phyloP scores from a whole-genome alignment of 768 basidiomycete genomes.

The Auriscalpium microsporum region DNA sequence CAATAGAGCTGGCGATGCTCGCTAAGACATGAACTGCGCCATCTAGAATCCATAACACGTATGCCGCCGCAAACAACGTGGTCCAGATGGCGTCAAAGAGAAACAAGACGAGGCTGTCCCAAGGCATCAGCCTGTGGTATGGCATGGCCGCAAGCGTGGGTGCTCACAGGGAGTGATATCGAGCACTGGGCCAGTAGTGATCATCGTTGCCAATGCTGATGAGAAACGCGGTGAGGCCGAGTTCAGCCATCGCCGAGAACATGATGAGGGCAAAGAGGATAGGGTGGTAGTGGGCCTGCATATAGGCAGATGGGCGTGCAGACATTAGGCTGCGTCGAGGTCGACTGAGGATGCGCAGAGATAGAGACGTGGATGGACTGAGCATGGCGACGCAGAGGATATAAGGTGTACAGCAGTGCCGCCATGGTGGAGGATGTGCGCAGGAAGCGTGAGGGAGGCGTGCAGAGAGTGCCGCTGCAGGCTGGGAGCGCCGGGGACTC shows the following conservation, averaged over 20 bases:
- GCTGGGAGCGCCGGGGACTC: no score
- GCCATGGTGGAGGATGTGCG: no score
- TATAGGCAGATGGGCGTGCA: background rate
- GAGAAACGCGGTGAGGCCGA: conserved; percentile 67
- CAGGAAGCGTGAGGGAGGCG: no score
- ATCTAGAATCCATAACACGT: conserved; percentile 63
- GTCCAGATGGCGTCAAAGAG: conserved; percentile 70
- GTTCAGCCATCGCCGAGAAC: conserved; percentile 58
- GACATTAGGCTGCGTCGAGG: background rate
- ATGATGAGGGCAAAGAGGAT: conserved; percentile 46
- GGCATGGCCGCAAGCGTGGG: background rate
- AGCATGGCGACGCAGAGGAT: no score
- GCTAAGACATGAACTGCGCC: conserved; percentile 61
- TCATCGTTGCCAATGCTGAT: conserved; percentile 60
- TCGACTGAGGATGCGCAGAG: no score
- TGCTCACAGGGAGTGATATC: conserved; percentile 59
- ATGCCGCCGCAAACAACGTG: conserved; percentile 58
- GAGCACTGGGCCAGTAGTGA: conserved; percentile 48
- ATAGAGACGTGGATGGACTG: no score
- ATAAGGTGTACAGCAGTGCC: no score
- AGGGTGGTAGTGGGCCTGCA: conserved; percentile 21
- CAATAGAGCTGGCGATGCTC: conserved; percentile 67
- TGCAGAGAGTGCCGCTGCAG: no score
- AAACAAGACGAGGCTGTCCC: conserved; percentile 43
- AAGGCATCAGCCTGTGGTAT: no score